A percentile compares a stretch with the other conserved stretches of the same genome.
These are phyloP conservation scores for Neurospora tetrasperma DNA, from an alignment of 495 filamentous ascomycete species.

Conservation along the genomic window DNA sequence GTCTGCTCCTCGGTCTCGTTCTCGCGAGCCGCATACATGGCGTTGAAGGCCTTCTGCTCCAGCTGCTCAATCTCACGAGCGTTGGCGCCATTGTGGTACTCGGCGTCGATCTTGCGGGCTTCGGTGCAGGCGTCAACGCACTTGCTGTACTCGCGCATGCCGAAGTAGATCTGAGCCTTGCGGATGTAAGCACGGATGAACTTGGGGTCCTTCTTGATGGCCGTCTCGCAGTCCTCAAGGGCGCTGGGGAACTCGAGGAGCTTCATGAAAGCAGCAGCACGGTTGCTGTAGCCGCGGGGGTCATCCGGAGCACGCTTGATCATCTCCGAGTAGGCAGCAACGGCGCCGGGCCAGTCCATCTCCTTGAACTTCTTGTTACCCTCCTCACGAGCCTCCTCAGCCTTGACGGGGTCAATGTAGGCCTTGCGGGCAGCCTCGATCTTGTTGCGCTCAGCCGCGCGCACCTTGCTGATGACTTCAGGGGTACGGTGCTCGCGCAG, in stretches of 20 bases:
- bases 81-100: slow-evolving; percentile 56
- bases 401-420: slow-evolving; percentile 84
- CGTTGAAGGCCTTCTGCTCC: slow-evolving; percentile 85
- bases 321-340: slow-evolving; percentile 95
- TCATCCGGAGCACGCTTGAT: slow-evolving; percentile 89
- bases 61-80: slow-evolving; percentile 85
- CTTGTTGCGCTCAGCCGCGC: slow-evolving; percentile 85
- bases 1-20: slow-evolving; percentile 97
- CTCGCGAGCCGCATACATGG: slow-evolving; percentile 78
- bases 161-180: slow-evolving; percentile 86
- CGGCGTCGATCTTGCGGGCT: slow-evolving; percentile 63
- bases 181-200: slow-evolving; percentile 94
- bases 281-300: slow-evolving; percentile 92
- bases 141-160: slow-evolving; percentile 95
- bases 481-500: slow-evolving; percentile 95
- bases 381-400: slow-evolving; percentile 89
- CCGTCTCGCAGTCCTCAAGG: slow-evolving; percentile 83
- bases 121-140: slow-evolving; percentile 82
- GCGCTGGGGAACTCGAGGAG: slow-evolving; percentile 89
- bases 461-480: slow-evolving; percentile 85
- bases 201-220: slow-evolving; percentile 79
- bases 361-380: slow-evolving; percentile 96
- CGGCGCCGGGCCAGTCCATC: slow-evolving; percentile 89
- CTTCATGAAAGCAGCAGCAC: slow-evolving; percentile 93
- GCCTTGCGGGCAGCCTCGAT: slow-evolving; percentile 62